Base-by-base conservation (phyloP, 768 basidiomycete genomes). In the Lactifluus subvellereus region DNA sequence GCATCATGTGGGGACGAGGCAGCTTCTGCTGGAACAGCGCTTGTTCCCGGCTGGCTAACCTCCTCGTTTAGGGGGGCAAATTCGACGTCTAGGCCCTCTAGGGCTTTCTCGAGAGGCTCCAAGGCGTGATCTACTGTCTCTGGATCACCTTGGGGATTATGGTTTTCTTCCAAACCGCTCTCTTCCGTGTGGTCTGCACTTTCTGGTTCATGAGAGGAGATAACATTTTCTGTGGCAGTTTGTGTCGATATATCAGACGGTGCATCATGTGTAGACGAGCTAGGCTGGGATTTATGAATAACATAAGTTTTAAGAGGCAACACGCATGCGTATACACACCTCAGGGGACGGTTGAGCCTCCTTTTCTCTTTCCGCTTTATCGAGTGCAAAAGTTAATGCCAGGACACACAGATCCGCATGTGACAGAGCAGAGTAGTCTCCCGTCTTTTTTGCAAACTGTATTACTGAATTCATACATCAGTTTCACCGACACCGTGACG, bases 351-450 rank as follows among this genome's bases (percentile, higher is more conserved):
- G 54, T 68, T 71, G 68, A 59, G 71, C 59, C 49, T 66, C 5
- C 47, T 71, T 67, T 47, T 74, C 67, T 63, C 74, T 75, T 59
- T 72, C 81, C 71, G 80, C 79, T 59, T 84, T 77, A 68, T 92
- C 84, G 59, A 96, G 76, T 27, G 86, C 81, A 71, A 90, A 86
- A 6, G 94, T 93, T 68, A 99, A 78, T 1, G 97, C 96, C 54
- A 98, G 75, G 42, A 98, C 86, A 69, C 89, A 87, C 47, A 99
- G 73, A 85, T 99, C 97, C 14, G 94, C 82, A 73, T 88, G 84
- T 14, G 94, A 97, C 43, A 99, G 80, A 52, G 94, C 95, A 48
- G 91, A 78, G 72, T 94, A 95, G 75, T 99, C 97, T 72, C 97
- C 97, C 0, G 96, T 96, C 79, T 91, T 91, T 79, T 94, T 96